Conservation (phyloP, 2,329 filamentous ascomycete species). For the Arthrobotrys iridis region DNA sequence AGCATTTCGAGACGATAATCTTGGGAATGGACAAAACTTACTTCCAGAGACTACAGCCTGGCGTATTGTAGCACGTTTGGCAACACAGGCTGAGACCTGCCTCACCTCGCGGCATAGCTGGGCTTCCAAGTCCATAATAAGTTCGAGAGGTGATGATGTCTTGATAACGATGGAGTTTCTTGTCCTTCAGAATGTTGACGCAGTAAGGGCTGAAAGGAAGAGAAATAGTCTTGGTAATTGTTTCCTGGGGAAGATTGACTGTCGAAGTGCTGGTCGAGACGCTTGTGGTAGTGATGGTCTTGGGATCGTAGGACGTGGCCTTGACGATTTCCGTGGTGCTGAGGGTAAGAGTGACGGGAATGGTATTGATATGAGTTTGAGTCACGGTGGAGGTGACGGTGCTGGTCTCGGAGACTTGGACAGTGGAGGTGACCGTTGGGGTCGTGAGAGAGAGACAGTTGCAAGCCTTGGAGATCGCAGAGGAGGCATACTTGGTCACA, state of each 20-base stretch:
- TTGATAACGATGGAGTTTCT: slow-evolving; percentile 2
- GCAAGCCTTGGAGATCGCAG: slow-evolving; percentile 26
- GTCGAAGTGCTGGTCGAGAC: not conserved
- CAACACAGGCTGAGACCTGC: slow-evolving; percentile 30
- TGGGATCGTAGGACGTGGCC: slow-evolving; percentile 12
- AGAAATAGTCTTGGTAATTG: not conserved
- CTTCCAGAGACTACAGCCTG: slow-evolving; percentile 19
- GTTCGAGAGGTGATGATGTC: not conserved
- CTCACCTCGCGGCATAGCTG: not conserved
- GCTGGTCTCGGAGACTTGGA: not conserved
- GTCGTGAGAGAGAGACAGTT: slow-evolving; percentile 26
- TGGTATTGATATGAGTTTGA: slow-evolving; percentile 10
- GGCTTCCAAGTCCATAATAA: not conserved
- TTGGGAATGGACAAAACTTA: not conserved
- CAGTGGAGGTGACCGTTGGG: slow-evolving; percentile 4
- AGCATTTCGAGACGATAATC: not conserved
- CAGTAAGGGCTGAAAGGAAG: slow-evolving; percentile 37
- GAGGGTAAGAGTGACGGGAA: slow-evolving; percentile 6
- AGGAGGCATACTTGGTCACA: slow-evolving; percentile 18
- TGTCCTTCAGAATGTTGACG: slow-evolving; percentile 30
- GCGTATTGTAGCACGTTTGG: slow-evolving; percentile 18
- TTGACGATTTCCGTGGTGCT: not conserved
- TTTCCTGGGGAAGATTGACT: not conserved
- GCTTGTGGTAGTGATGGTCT: slow-evolving; percentile 2
- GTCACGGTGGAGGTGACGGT: not conserved